Conservation (phyloP, 495 filamentous ascomycete genomes). For the Parathielavia hyrcaniae region DNA sequence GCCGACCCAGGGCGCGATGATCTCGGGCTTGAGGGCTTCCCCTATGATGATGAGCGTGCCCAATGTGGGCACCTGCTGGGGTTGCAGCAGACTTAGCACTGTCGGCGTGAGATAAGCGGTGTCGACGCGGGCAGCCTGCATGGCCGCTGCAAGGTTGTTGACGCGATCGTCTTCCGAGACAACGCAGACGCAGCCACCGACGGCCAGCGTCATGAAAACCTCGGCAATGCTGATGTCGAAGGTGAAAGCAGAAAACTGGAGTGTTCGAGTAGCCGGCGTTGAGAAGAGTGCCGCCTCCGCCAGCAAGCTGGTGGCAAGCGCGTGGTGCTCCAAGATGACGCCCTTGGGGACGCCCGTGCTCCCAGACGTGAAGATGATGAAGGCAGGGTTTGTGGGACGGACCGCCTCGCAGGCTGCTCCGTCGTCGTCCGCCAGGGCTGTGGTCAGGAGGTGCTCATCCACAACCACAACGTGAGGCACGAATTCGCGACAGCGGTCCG, state of each 20-base stretch:
- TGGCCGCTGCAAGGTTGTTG: slow-evolving; percentile 27
- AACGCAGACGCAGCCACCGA: slow-evolving; percentile 58
- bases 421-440: too few relatives aligned
- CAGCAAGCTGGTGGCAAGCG: neutral
- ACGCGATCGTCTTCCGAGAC: slow-evolving; percentile 48
- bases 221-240: slow-evolving; percentile 55
- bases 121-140: slow-evolving; percentile 24
- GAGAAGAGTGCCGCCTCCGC: neutral
- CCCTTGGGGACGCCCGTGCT: neutral
- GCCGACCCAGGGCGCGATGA: slow-evolving; percentile 50
- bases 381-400: neutral
- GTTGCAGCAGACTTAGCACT: slow-evolving; percentile 14
- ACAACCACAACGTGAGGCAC: slow-evolving; percentile 1
- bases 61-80: slow-evolving; percentile 37
- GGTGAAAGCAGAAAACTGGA: slow-evolving; percentile 55
- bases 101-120: slow-evolving; percentile 24
- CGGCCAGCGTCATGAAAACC: slow-evolving; percentile 48
- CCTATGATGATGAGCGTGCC: slow-evolving; percentile 46
- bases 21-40: slow-evolving; percentile 49
- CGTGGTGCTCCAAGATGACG: neutral
- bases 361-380: slow-evolving; percentile 1
- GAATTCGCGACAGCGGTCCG: too few relatives aligned
- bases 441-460: too few relatives aligned
- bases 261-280: neutral
- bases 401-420: too few relatives aligned